These are phyloP conservation scores for Limonomyces culmigenus DNA, from an alignment of 1,284 basidiomycete species.

Conservation along the genomic window DNA sequence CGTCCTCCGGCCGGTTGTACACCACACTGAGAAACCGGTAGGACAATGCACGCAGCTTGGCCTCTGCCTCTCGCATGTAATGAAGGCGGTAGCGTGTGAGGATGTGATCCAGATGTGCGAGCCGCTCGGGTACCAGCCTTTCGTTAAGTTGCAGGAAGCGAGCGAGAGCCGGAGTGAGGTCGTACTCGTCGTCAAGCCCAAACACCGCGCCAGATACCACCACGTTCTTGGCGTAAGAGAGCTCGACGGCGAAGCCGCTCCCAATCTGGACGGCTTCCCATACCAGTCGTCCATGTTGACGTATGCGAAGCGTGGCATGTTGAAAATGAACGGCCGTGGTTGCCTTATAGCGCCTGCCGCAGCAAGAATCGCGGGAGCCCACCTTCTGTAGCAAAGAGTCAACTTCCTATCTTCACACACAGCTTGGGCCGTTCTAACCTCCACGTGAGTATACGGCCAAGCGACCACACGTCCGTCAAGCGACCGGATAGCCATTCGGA, in stretches of 20 bases:
- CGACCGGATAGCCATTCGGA: slow-evolving; percentile 51
- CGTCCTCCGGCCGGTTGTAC: slow-evolving; percentile 37
- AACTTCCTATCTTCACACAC: slow-evolving; percentile 5
- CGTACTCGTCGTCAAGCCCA: slow-evolving; percentile 53
- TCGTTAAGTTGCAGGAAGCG: slow-evolving; percentile 52
- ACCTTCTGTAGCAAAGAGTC: slow-evolving; percentile 20
- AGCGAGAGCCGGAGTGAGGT: slow-evolving; percentile 43
- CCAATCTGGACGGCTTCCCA: slow-evolving; percentile 47
- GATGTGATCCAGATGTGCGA: slow-evolving; percentile 28
- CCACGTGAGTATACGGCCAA: slow-evolving; percentile 49
- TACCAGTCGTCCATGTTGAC: slow-evolving; percentile 32
- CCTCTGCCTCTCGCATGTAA: slow-evolving; percentile 29
- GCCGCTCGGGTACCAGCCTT: slow-evolving; percentile 25
- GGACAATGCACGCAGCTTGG: slow-evolving; percentile 40
- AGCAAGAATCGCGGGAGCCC: slow-evolving; percentile 23
- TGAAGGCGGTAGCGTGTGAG: slow-evolving; percentile 38
- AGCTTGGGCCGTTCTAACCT: slow-evolving; percentile 20
- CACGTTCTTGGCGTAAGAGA: slow-evolving; percentile 40
- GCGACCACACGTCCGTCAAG: slow-evolving; percentile 46
- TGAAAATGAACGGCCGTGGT: slow-evolving; percentile 30
- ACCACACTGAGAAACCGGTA: slow-evolving; percentile 55
- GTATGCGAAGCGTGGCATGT: slow-evolving; percentile 35
- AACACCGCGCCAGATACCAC: slow-evolving; percentile 35
- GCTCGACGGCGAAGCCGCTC: slow-evolving; percentile 52
- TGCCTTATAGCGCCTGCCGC: slow-evolving; percentile 30